Percentiles rank a stretch among this genome's conserved stretches.
Evolutionary conservation across 2,329 filamentous ascomycete genomes (phyloP).

Genomic region (Fusarium pininemorale): DNA sequence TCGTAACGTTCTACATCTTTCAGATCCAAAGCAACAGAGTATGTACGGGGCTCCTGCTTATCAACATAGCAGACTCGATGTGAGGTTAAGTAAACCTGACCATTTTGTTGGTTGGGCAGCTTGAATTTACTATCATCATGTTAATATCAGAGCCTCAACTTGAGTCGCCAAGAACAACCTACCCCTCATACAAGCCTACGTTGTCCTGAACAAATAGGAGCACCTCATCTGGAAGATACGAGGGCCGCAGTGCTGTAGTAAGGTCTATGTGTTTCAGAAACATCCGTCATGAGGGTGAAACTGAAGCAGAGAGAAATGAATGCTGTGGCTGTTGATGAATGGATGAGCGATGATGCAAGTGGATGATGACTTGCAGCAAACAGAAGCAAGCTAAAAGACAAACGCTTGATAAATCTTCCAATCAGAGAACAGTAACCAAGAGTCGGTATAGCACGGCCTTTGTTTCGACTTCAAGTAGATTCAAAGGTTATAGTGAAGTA

Average conservation of each 20-base stretch:
- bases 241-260: conserved; percentile 93
- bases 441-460: not conserved
- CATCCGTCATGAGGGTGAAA: conserved; percentile 75
- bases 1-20: conserved; percentile 92
- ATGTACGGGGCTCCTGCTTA: conserved; percentile 82
- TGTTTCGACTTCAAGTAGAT: not conserved
- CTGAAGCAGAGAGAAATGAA: conserved; percentile 4
- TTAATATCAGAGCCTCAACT: conserved; percentile 14
- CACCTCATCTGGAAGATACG: conserved; percentile 91
- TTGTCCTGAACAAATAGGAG: conserved; percentile 97
- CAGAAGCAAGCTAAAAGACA: not conserved
- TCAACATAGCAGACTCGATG: conserved; percentile 97
- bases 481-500: not conserved
- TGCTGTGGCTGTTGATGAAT: not conserved
- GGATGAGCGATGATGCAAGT: conserved; percentile 34
- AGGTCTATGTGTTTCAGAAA: conserved; percentile 96
- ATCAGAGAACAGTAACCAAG: not conserved
- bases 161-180: conserved; percentile 49
- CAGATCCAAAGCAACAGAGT: conserved; percentile 85
- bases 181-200: conserved; percentile 98
- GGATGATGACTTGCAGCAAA: conserved; percentile 22
- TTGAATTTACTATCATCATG: conserved; percentile 80
- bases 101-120: conserved; percentile 91
- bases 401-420: not conserved
- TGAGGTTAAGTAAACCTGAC: conserved; percentile 95